Base-by-base conservation (phyloP, 2,329 filamentous ascomycete genomes). In the Diaporthe vaccinii region DNA sequence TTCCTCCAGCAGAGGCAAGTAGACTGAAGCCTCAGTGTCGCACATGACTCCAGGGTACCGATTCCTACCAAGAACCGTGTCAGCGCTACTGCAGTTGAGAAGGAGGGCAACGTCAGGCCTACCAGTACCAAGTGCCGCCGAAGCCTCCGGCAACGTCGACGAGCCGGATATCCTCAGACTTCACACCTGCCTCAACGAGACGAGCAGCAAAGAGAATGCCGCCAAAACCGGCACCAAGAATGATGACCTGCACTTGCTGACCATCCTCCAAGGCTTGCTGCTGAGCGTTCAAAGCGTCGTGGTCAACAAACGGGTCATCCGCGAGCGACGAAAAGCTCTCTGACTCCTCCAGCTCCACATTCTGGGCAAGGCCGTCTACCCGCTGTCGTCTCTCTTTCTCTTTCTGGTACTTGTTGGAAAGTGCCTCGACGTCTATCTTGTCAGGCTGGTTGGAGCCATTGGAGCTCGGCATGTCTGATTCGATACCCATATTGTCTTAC, bases 1-100 rank as follows among this genome's bases (percentile, higher is more conserved):
- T 80, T 92, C 90, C 76, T 92, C 90, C 2, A 92, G 84, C 17
- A 91, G 81, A 4, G 90, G 90, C 82, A 92, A 81, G 78, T 92
- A 93, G n/a, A 86, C 84, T 78, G 89, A 91, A 70, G 86, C 85
- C 80, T 93, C 91, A 4, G 91, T 82, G 78, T 93, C 91, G 79
- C 90, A 92, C 77, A 85, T 84, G 10, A 88, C 79, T 0, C 86
- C 87, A 0, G 87, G 87, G 74, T 88, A 89, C 0, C 86, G 81
- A 76, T 89, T 88, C 74, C 59, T 55, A 22, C 9, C 10, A 17
- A 9, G 12, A 3, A 17, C 1, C 9, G 31, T 17, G 49, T 71
- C 34, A 51, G 12, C 10, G 10, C 22, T 14, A 28, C 4, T 28
- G 2, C 10, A 20, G 9, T 20, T 5, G 15, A 22, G 44, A 6